Conservation (phyloP, 2,329 filamentous ascomycete genomes). For the Epichloe coenophiala region DNA sequence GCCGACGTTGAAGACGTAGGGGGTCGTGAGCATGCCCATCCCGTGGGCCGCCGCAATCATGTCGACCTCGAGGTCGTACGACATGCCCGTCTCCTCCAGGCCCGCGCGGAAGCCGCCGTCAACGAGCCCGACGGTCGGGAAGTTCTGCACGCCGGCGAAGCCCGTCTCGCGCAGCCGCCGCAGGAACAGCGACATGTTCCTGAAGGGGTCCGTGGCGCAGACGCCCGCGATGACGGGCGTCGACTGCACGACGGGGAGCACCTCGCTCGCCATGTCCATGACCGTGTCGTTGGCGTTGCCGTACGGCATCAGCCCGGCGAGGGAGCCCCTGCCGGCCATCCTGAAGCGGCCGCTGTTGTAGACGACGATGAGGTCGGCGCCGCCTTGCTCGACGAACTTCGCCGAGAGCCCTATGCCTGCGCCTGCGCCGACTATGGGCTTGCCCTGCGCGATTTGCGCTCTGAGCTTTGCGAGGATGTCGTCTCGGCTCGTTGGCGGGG, state of each 20-base stretch:
- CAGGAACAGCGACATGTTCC: constrained; percentile 47
- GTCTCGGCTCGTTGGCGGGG: constrained; percentile 40
- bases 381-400: constrained; percentile 56
- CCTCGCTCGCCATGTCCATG: constrained; percentile 55
- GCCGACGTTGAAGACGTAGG: constrained; percentile 53
- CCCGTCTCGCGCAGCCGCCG: constrained; percentile 45
- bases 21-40: constrained; percentile 52
- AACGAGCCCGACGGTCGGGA: constrained; percentile 58
- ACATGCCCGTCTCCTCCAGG: constrained; percentile 61
- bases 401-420: constrained; percentile 58
- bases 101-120: constrained; percentile 54
- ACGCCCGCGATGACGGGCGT: constrained; percentile 58
- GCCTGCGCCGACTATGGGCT: constrained; percentile 53
- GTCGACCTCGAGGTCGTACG: constrained; percentile 51
- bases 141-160: constrained; percentile 60
- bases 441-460: constrained; percentile 37
- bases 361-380: constrained; percentile 56
- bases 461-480: constrained; percentile 44
- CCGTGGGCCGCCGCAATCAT: constrained; percentile 47
- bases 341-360: constrained; percentile 62
- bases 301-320: constrained; percentile 59
- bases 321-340: constrained; percentile 57
- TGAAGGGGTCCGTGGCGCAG: constrained; percentile 58
- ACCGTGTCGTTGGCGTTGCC: constrained; percentile 59
- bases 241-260: constrained; percentile 48